Evolutionary conservation across 805 yeast genomes (phyloP).

Genomic region (Ogataea paraovalis): DNA sequence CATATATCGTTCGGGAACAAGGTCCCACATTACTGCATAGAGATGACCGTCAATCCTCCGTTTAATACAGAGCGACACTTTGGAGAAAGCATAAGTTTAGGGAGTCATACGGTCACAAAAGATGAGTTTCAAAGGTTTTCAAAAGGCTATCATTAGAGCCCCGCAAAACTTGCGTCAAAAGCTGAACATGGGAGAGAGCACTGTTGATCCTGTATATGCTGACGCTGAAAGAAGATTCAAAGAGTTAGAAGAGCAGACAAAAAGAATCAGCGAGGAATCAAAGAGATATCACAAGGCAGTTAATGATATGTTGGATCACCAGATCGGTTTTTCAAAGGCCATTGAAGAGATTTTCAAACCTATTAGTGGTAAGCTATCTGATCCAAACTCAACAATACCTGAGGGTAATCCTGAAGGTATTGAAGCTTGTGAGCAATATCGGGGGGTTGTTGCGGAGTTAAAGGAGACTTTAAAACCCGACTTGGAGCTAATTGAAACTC

Average conservation of each 20-base stretch:
- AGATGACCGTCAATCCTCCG: too few species aligned
- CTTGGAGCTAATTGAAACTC: conserved; percentile 82
- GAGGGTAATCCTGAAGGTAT: conserved; percentile 98
- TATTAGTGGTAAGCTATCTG: conserved; percentile 86
- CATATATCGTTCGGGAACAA: too few species aligned
- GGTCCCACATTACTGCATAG: too few species aligned
- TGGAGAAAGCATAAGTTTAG: too few species aligned
- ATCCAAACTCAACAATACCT: conserved; percentile 78
- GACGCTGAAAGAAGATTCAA: conserved; percentile 97
- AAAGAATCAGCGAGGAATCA: conserved; percentile 84
- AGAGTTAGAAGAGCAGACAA: conserved; percentile 85
- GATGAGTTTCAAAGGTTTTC: conserved; percentile 88
- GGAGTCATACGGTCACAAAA: too few species aligned
- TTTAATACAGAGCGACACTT: too few species aligned
- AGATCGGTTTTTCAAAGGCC: conserved; percentile 91
- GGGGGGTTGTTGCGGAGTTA: conserved; percentile 81
- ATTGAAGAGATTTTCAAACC: conserved; percentile 97
- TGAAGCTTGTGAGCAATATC: conserved; percentile 87
- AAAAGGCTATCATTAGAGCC: conserved; percentile 76
- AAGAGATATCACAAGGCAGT: conserved; percentile 88
- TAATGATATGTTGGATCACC: conserved; percentile 89
- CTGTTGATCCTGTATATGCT: conserved; percentile 82
- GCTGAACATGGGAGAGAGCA: conserved; percentile 77
- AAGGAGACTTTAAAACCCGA: conserved; percentile 89
- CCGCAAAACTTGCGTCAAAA: conserved; percentile 91